Evolutionary conservation across 2,329 filamentous ascomycete species (phyloP), one percentile per base, ranked within the genome.

Genomic region (Helotiales sp.): DNA sequence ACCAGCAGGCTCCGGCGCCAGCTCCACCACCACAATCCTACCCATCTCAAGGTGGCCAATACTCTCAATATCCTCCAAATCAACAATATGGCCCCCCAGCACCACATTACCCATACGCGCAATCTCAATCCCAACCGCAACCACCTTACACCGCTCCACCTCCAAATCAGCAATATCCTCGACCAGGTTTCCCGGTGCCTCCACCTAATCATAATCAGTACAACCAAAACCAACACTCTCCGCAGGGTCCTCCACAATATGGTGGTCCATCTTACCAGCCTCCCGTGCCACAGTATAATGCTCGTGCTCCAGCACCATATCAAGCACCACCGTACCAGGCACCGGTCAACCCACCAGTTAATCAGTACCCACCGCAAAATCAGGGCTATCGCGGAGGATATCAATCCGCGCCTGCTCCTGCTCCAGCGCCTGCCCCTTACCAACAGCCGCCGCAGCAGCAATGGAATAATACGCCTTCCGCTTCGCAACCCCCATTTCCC

Each of bases 321-420:
- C 67, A 66, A 46, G 42, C 57, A 46, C 60, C 60, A 15, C 58
- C 62, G 29, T 69, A 66, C 49, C 67, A 66, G 47, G 42, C 57
- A 46, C 60, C 60, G 9, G 52, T 34, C 22, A 51, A n/a, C 40
- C 38, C 36, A 13, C 31, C 5, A n/a, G n/a, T n/a, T 34, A 25
- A 44, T 13, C 19, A n/a, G 10, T 66, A 65, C 40, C 50, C 59
- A 53, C 53, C 57, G 15, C 60, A 56, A n/a, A 57, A 58, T 49
- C 17, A n/a, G 47, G 40, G 58, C 15, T 66, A 62, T 59, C 52
- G 51, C 48, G 52, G 55, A 47, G 27, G 36, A 6, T 58, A 57
- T 22, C 56, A 59, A 30, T 44, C 27, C 52, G 42, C 52, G 31
- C 36, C 46, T 25, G 24, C 22, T 49, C 22, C 38, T n/a, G 55